Base-by-base conservation (phyloP, 2,329 filamentous ascomycete genomes). In the Fusarium azukiicola region DNA sequence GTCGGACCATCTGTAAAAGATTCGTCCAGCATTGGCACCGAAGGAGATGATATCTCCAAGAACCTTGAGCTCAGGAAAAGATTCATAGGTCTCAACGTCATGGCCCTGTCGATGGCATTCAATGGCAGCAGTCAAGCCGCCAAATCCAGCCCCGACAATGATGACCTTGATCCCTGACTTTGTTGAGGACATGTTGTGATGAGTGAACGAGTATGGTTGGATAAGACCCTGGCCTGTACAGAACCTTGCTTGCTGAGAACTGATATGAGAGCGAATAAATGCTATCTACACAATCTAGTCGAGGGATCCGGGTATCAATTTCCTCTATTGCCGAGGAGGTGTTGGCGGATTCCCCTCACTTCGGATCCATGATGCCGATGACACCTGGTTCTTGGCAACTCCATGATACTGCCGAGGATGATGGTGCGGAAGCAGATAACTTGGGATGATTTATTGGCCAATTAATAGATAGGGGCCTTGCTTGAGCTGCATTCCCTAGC, bases 1-100 rank as follows among this genome's bases (percentile, higher is more conserved):
- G 3, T 74, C 23, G 1, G 86, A 87, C 93, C 93, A 95, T 6
- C 93, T 90, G 69, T 91, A 83, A 80, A 94, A 93, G 93, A 85
- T 94, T 92, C 79, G 64, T 7, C 79, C 79, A 6, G 79, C 79
- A 58, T 81, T 81, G 3, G 72, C 69, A 6, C 78, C 78, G 21
- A 81, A 81, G 2, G 78, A 79, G 12, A 81, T 80, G 9, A 81
- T 80, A 8, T 81, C 79, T 69, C 93, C 93, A 0, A 94, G 89
- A 7, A 88, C 85, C 79, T 94, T 94, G 71, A 94, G 89, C 70
- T 90, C 89, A 5, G 78, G 61, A 44, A 79, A 80, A 1, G 78
- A 71, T 50, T 80, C 78, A 8, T 79, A 71, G 2, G 80, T 70
- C 23, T 75, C 70, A 9, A 74, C 73, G n/a, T 80, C 6, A 21